Conservation (phyloP, 192 early-diverging fungal species). For the Thamnidium elegans region DNA sequence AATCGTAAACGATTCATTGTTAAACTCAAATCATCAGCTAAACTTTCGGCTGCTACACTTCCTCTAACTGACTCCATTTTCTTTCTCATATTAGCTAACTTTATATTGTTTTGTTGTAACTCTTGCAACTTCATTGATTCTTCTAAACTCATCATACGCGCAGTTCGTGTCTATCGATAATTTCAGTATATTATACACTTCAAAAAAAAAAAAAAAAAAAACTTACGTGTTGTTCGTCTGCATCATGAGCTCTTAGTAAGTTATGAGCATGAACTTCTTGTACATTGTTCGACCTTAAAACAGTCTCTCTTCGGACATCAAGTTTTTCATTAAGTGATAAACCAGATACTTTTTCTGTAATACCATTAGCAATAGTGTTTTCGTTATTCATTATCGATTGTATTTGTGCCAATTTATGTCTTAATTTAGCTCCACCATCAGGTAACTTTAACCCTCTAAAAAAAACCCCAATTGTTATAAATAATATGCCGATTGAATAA, state of each 20-base stretch:
- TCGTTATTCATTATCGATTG: neutral
- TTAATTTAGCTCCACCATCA: conserved; percentile 15
- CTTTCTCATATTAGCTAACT: conserved; percentile 8
- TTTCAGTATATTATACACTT: neutral
- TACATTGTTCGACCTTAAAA: neutral
- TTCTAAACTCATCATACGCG: conserved; percentile 15
- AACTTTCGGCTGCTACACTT: neutral
- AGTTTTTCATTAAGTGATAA: conserved; percentile 10
- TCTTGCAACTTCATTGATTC: conserved; percentile 14
- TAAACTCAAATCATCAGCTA: conserved; percentile 10
- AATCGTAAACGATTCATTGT: neutral
- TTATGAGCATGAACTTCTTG: neutral
- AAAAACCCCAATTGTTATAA: no score
- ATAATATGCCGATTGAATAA: no score
- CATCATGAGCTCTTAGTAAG: neutral
- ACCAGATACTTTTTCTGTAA: neutral
- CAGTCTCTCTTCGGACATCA: conserved; percentile 6
- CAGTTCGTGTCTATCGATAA: neutral
- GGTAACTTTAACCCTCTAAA: neutral
- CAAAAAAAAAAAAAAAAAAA: neutral
- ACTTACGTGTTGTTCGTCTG: conserved; percentile 3
- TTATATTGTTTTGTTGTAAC: neutral
- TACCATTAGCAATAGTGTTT: neutral
- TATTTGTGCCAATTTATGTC: conserved; percentile 7
- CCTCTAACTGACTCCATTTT: conserved; percentile 2